Conservation (phyloP, 2,329 filamentous ascomycete genomes). For the Trichoderma pleuroti region DNA sequence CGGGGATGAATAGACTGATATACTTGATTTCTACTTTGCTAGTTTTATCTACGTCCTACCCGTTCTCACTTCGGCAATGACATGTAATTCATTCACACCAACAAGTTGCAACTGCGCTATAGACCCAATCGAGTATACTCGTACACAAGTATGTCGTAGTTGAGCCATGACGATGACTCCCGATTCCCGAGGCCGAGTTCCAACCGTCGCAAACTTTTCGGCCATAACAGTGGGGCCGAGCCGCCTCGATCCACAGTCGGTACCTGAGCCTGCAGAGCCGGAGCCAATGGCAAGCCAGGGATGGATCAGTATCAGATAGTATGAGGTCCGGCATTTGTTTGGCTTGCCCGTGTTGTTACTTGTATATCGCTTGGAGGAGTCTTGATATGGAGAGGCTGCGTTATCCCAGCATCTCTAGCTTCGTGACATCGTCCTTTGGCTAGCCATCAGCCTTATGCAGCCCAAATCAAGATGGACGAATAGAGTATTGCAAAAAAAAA, state of each 20-base stretch:
- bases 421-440: not conserved
- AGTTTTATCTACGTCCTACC: not conserved
- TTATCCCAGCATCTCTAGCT: not conserved
- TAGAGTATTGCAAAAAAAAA: not conserved
- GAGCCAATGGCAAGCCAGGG: not conserved
- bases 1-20: not conserved
- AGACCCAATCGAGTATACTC: not conserved
- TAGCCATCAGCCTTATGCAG: not conserved
- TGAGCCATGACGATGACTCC: not conserved
- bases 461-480: not conserved
- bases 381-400: not conserved
- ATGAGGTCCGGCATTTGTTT: not conserved
- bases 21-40: not conserved
- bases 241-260: not conserved
- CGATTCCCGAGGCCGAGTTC: constrained; percentile 10
- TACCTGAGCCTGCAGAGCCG: not conserved
- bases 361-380: not conserved
- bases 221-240: not conserved
- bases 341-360: not conserved
- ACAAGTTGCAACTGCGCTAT: not conserved
- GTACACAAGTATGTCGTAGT: not conserved
- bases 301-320: not conserved
- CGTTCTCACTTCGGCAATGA: not conserved
- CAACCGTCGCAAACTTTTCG: not conserved
- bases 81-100: not conserved